Evolutionary conservation across 495 filamentous ascomycete genomes (phyloP), one percentile per base, ranked within the genome.

Genomic region (Mycothermus thermophilus): DNA sequence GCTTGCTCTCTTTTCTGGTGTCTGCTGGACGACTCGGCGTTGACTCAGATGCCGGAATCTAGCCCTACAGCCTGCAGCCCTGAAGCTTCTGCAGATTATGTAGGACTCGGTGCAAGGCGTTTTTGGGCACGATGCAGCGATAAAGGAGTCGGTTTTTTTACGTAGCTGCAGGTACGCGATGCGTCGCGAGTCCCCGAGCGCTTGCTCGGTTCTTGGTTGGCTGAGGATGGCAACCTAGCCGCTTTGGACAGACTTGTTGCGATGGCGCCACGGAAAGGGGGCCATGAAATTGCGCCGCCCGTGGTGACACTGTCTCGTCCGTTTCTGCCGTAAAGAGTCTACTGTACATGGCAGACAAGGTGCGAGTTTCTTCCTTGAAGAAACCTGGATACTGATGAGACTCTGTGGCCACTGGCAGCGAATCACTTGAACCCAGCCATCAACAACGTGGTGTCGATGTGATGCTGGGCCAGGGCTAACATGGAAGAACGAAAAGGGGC

Each of bases 171-270:
- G 30, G 34, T 35, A 34, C 34, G 37, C 31, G 33, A 32, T 24
- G 24, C 14, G 18, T n/a, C 27, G 25, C 22, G 26, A 27, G 17
- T 31, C 26, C 34, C 31, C 22, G 30, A 27, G 38, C 38, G 37
- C 38, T 40, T 41, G 29, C 42, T 31, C 20, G 30, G 6, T 25
- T 6, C 22, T 25, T 6, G 22, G 11, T 25, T 11, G 12, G 23
- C 27, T 30, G 23, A 26, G 7, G 9, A n/a, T 18, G 30, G 23
- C 37, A 19, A 34, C 31, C 38, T 36, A 45, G 23, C 42, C 28
- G 33, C 22, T 44, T 44, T 32, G 27, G 36, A 40, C 15, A 34
- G 13, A 24, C 40, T 42, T 28, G 27, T 17, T 8, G 14, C 12
- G 22, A 39, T 21, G 26, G 36, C 41, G 36, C 36, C 41, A 36